Base-by-base conservation (phyloP, 768 basidiomycete species). In the Trametes cingulata region DNA sequence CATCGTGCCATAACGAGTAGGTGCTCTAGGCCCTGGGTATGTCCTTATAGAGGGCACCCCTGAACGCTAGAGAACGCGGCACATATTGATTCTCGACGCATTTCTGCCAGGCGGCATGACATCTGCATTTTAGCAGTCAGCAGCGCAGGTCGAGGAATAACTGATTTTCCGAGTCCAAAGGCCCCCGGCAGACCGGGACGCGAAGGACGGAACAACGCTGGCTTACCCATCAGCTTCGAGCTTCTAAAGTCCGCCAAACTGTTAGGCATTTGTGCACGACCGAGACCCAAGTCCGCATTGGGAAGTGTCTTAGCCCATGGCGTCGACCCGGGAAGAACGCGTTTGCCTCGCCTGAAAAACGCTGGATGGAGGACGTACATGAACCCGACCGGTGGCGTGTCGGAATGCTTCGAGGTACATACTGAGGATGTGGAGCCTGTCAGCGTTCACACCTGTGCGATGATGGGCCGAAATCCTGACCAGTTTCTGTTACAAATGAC, bases 271-370 rank as follows among this genome's bases (percentile, higher is more conserved):
- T 25, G 22, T 10, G 43, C 43, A 20, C 14, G 1, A 20, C 22
- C 22, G 50, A 51, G 35, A 12, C 39, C 13, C 13, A n/a, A 24
- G 39, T 15, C 25, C 20, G 10, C 24, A 41, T 9, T 12, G 10
- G 46, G 47, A 37, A 57, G 22, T 8, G 19, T 17, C 22, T 13
- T 40, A 25, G n/a, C 56, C 47, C 13, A 49, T 33, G n/a, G n/a
- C 15, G 54, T 56, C 22, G 40, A 36, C 24, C 14, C n/a, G n/a
- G 39, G 13, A 20, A n/a, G 39, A 19, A 25, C 25, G 56, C 47
- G 56, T 27, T 33, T n/a, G 47, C 47, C 56, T 49, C 47, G 47
- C 56, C 56, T 35, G 46, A 42, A 29, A 42, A 19, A 49, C 25
- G 39, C 17, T 25, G 29, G 46, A 29, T 20, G 25, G 17, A 54